Conservation (phyloP, 2,329 filamentous ascomycete genomes). For the Talaromyces funiculosus region DNA sequence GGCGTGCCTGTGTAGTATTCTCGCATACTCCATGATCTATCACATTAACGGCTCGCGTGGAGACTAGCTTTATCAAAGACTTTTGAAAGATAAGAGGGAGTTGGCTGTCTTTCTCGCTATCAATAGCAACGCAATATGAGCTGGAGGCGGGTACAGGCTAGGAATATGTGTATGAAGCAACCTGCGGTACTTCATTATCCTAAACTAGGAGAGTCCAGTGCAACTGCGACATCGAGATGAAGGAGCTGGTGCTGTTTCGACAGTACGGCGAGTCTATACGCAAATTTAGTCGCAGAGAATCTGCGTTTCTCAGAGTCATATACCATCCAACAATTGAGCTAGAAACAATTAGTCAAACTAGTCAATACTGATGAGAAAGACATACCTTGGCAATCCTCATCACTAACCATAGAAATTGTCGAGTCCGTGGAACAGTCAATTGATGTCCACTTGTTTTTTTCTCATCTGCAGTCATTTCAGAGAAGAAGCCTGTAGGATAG, state of each 20-base stretch:
- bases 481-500: slow-evolving; percentile 50
- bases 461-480: slow-evolving; percentile 48
- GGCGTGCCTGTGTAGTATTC: no score
- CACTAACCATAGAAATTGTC: slow-evolving; percentile 49
- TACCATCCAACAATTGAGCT: slow-evolving; percentile 37
- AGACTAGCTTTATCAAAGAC: no score
- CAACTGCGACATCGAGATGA: background rate
- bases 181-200: no score
- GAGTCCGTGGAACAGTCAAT: slow-evolving; percentile 43
- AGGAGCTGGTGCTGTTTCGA: slow-evolving; percentile 11
- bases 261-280: slow-evolving; percentile 21
- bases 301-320: slow-evolving; percentile 26
- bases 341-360: background rate
- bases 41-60: no score
- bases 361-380: slow-evolving; percentile 1
- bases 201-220: no score
- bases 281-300: slow-evolving; percentile 31
- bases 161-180: no score
- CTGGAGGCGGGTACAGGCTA: no score
- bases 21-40: no score
- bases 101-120: no score
- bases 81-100: no score
- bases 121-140: no score
- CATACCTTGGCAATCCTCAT: slow-evolving; percentile 39
- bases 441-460: slow-evolving; percentile 49